Evolutionary conservation across 139 green algal species (phyloP), one percentile per base, ranked within the genome.

Genomic region (Dunaliella primolecta): DNA sequence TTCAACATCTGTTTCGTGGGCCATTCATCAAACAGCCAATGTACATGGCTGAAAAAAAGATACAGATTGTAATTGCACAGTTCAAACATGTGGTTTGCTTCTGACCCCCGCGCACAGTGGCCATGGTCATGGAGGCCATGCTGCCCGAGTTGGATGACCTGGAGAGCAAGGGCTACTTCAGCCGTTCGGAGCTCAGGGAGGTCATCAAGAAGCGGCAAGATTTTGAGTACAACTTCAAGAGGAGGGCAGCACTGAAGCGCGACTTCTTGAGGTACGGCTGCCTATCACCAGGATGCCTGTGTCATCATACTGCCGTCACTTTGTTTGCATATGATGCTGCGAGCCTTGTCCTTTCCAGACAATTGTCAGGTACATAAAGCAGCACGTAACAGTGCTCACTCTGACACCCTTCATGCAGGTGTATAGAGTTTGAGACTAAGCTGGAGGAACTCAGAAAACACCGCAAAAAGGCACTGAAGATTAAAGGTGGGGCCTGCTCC

Each of bases 111-210:
- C 92, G 96, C 87, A 93, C 93, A 21, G 94, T 97, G 79, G 88
- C 94, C 7, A 94, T 95, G 80, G 81, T 98, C 20, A 91, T 99
- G 94, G 96, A 99, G 93, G 89, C 94, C 71, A 98, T 98, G 95
- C 86, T 99, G 23, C 96, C 95, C 78, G 96, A 99, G 93, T 86
- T 99, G 88, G 96, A 99, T 86, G 96, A 97, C 70, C 78, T 98
- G 64, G 93, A 97, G 46, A 80, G 92, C 75, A 91, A 93, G 24
- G 93, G 95, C n/a, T 96, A 98, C 84, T 98, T 99, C 85, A 94
- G 81, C 2, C 92, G 89, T 1, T 34, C 27, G 0, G 96, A 98
- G 84, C 89, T 98, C n/a, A 93, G 91, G 82, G 82, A 91, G 32
- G 95, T 98, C 24, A 92, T 95, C 3, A 90, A 94, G 84, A 91